These are phyloP conservation scores for Yamadazyma membranifaciens DNA, from an alignment of 1,139 yeast species.

Conservation along the genomic window DNA sequence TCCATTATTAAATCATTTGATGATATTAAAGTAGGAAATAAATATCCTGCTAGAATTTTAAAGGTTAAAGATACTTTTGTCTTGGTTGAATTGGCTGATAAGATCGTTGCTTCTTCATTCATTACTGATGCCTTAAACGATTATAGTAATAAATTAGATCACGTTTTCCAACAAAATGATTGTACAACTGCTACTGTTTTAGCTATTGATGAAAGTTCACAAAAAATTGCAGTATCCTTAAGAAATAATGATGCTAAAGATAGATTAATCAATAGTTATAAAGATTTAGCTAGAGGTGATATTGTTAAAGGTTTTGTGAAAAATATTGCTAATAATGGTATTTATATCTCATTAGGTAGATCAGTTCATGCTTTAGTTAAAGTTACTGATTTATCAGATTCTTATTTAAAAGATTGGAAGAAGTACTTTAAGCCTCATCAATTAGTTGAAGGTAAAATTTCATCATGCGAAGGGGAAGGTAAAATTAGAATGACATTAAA, in stretches of 20 bases:
- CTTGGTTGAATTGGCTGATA: constrained; percentile 64
- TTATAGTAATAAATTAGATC: constrained; percentile 53
- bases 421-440: constrained; percentile 69
- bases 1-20: constrained; percentile 38
- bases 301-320: constrained; percentile 78
- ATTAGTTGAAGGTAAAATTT: constrained; percentile 71
- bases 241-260: constrained; percentile 56
- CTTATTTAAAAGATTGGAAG: constrained; percentile 85
- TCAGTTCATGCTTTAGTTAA: constrained; percentile 77
- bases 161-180: constrained; percentile 54
- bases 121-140: constrained; percentile 80
- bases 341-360: constrained; percentile 76
- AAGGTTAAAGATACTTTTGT: constrained; percentile 63
- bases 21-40: constrained; percentile 58
- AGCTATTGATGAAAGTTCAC: constrained; percentile 51
- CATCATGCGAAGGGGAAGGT: constrained; percentile 60
- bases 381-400: constrained; percentile 78
- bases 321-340: constrained; percentile 72
- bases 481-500: constrained; percentile 77
- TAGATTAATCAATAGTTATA: constrained; percentile 44
- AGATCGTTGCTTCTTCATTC: constrained; percentile 63
- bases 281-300: constrained; percentile 68
- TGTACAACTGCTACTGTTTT: constrained; percentile 63
- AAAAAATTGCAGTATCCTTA: constrained; percentile 64
- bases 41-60: constrained; percentile 64